Base-by-base conservation (phyloP, 345 rosid genomes). In the Hypericum androsaemum region DNA sequence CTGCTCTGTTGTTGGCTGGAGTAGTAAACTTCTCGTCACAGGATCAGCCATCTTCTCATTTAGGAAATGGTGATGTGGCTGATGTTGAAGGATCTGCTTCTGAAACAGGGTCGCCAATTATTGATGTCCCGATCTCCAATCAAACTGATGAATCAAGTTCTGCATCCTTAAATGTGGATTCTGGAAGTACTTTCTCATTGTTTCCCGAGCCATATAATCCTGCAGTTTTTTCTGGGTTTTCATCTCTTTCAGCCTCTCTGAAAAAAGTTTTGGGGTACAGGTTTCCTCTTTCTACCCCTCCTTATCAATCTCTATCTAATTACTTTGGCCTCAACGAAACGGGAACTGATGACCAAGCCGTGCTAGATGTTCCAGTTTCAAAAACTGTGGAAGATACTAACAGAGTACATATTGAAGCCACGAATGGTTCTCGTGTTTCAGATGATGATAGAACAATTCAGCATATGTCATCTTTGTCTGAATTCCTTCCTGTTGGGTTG, bases 201-300 rank as follows among this genome's bases (percentile, higher is more conserved):
- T 79, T 83, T 41, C 68, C 58, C 42, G 86, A 80, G 65, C 86
- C 87, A 54, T 83, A 88, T 64, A 76, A 80, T 74, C 98, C 97
- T 6, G 84, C 67, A 41, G 52, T 83, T 40, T 77, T 85, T 59
- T 67, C 94, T 48, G 83, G 88, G 53, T 85, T 92, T 51, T 83
- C 94, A 52, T 64, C 86, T 64, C 70, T 88, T 48, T 88, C 95
- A n/a, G 78, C 89, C 14, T 79, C 81, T 37, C 53, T 92, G 50
- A 85, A 74, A 75, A 82, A 76, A 74, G 84, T 78, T 50, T 60
- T 78, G 12, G 84, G 74, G 53, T 69, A 64, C 7, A 61, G 36
- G 61, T 62, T 81, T 14, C 77, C 84, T 46, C 61, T 69, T 43
- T 22, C 32, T 22, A 22, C 32, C 32, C 48, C 59, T 37, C 69